These are phyloP conservation scores for Carallia brachiata DNA, from an alignment of 345 rosid species.

Conservation along the genomic window DNA sequence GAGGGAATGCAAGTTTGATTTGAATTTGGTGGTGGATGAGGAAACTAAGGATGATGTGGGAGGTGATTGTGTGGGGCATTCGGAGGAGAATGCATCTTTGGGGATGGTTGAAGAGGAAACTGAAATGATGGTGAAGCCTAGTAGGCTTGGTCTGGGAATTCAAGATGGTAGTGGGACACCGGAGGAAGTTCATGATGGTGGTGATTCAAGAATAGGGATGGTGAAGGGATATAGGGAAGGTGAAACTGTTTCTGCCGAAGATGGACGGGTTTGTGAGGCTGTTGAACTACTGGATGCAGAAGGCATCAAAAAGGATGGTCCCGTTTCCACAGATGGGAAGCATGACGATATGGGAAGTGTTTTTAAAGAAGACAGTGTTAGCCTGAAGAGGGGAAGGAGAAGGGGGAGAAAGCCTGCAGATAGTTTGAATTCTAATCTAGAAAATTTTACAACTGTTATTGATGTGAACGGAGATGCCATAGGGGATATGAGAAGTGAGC, in stretches of 20 bases:
- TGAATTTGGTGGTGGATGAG: conserved; percentile 60
- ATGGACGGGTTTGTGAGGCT: conserved; percentile 23
- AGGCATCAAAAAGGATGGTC: conserved; percentile 26
- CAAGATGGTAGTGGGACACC: conserved; percentile 30
- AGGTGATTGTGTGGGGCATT: conserved; percentile 20
- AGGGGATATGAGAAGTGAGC: conserved; percentile 26
- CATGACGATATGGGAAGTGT: conserved; percentile 31
- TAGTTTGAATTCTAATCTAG: conserved; percentile 18
- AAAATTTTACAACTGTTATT: too few relatives aligned
- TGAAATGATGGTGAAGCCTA: conserved; percentile 19
- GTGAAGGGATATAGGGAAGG: conserved; percentile 34
- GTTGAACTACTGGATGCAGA: conserved; percentile 27
- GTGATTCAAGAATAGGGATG: conserved; percentile 33
- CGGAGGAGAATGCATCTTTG: conserved; percentile 12
- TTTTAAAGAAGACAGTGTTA: conserved; percentile 31
- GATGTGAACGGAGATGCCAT: too few relatives aligned
- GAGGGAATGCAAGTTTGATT: conserved; percentile 64
- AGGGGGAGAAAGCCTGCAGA: conserved; percentile 48
- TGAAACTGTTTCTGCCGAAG: conserved; percentile 18
- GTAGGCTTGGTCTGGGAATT: conserved; percentile 15
- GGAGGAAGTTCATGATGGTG: conserved; percentile 43
- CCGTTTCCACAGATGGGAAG: conserved; percentile 29
- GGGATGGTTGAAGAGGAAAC: conserved; percentile 25
- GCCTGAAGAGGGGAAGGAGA: conserved; percentile 24
- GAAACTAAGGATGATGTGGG: conserved; percentile 40